Base-by-base conservation (phyloP, 1,284 basidiomycete species). In the Leccinum pachyderme region DNA sequence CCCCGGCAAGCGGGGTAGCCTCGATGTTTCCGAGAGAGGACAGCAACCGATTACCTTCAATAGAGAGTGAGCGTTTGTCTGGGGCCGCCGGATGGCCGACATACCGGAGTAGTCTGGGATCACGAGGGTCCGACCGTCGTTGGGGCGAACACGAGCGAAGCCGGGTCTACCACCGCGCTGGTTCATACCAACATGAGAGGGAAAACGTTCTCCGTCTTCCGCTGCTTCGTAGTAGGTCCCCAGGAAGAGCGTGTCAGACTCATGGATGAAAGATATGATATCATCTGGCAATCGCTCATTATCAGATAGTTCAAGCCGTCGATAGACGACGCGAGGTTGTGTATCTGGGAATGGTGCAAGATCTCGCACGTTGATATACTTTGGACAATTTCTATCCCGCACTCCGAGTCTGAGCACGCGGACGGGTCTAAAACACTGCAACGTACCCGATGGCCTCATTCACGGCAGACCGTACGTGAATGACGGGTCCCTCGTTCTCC, bases 1-100 rank as follows among this genome's bases (percentile, higher is more conserved):
- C 66, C 1, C 78, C 79, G 6, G 83, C 84, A 2, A 81, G 61
- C 0, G 80, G 77, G 0, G 81, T 82, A 5, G 73, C 76, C 60
- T 84, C 81, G 35, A 86, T 79, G 61, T 86, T 86, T 13, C 85
- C 84, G 5, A 87, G 73, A 1, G 84, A 84, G 0, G 79, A 77
- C 72, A 86, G 73, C 25, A 84, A 62, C 2, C 83, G 77, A 61
- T 87, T 85, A 1, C 84, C 83, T 84, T 57, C 22, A 3, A 33
- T 11, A 3, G 22, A 8, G 4, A 18, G n/a, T 64, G 5, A 54
- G 47, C n/a, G 11, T n/a, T 4, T 8, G n/a, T 25, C 7, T 28
- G 24, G 22, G 7, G 22, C 7, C 8, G n/a, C 28, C 13, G 25
- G 8, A 31, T 29, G n/a, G 33, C 45, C 12, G 27, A 53, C 69